Base-by-base conservation (phyloP, 768 basidiomycete species). In the Boletus subcaerulescens region DNA sequence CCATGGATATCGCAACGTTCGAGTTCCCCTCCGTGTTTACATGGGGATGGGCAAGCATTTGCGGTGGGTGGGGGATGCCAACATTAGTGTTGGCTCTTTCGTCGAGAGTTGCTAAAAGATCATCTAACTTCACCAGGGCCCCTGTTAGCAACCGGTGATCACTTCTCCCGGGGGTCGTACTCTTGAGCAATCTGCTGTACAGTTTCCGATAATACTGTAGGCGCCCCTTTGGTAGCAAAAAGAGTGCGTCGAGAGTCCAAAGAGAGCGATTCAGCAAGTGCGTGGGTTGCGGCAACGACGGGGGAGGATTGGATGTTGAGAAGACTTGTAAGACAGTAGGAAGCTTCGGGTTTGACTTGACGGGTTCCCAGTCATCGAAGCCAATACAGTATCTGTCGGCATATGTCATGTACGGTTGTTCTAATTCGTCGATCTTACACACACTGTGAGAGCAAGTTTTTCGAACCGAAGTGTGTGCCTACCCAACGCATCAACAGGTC, bases 401-500 rank as follows among this genome's bases (percentile, higher is more conserved):
- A 71, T 96, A 99, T 40, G 78, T 80, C 48, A 83, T 84, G 70
- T 99, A 99, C 3, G 97, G 91, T 11, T 77, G 79, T 51, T 91
- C 88, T 32, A 99, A 76, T 65, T 99, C 95, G 59, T 93, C 89
- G 60, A 98, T 93, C 95, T 98, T 56, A 12, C 10, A 44, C 10
- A 44, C 26, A 14, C 11, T 42, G 45, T 67, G 45, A 70, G 70
- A 33, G 46, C 40, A 48, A 36, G 54, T 54, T 50, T 57, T 50
- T 57, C 26, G 38, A 29, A 51, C 29, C 24, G 44, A 50, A 39
- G 22, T 24, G 52, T 46, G 43, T 45, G 74, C 90, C 57, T 60
- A 96, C 96, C 97, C 96, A 98, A 74, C 89, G 86, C 89, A 98
- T 97, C 50, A 99, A 78, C 39, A 99, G 76, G 71, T 98, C 96